These are phyloP conservation scores for Komagataella populi DNA, from an alignment of 805 yeast species.

Conservation along the genomic window DNA sequence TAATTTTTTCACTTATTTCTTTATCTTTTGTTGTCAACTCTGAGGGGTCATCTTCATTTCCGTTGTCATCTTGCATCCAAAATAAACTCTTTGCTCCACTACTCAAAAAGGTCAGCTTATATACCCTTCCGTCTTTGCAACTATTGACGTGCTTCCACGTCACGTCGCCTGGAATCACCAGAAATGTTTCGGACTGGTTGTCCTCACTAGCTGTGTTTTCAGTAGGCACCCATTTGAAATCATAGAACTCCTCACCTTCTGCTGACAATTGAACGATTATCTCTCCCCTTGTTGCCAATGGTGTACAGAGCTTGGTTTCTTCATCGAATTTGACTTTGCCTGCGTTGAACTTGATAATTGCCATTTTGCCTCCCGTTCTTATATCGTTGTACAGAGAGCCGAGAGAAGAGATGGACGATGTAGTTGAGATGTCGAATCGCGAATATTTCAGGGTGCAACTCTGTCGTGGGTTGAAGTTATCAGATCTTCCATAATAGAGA, in stretches of 20 bases:
- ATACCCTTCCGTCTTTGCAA: constrained; percentile 69
- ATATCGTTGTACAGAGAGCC: neutral
- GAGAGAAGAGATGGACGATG: neutral
- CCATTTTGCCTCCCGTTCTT: neutral
- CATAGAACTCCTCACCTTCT: constrained; percentile 62
- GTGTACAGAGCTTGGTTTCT: constrained; percentile 48
- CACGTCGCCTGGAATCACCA: constrained; percentile 79
- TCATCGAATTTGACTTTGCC: constrained; percentile 61
- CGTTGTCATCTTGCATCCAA: constrained; percentile 69
- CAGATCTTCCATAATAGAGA: no score
- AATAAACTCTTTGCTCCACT: constrained; percentile 30
- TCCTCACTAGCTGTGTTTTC: constrained; percentile 29
- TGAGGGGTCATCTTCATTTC: constrained; percentile 45
- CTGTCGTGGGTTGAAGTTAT: neutral
- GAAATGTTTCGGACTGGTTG: constrained; percentile 42
- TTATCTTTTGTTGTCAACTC: constrained; percentile 48
- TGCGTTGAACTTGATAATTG: constrained; percentile 48
- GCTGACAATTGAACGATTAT: constrained; percentile 45
- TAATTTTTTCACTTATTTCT: constrained; percentile 31
- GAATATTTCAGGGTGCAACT: neutral
- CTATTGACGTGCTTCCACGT: constrained; percentile 58
- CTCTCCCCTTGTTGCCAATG: constrained; percentile 57
- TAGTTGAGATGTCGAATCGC: neutral
- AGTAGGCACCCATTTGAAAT: constrained; percentile 64
- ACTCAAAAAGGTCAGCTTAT: constrained; percentile 19